A percentile compares a stretch with the other conserved stretches of the same genome.
Conservation (phyloP, 2,329 filamentous ascomycete genomes). For the Drechslera avenae region DNA sequence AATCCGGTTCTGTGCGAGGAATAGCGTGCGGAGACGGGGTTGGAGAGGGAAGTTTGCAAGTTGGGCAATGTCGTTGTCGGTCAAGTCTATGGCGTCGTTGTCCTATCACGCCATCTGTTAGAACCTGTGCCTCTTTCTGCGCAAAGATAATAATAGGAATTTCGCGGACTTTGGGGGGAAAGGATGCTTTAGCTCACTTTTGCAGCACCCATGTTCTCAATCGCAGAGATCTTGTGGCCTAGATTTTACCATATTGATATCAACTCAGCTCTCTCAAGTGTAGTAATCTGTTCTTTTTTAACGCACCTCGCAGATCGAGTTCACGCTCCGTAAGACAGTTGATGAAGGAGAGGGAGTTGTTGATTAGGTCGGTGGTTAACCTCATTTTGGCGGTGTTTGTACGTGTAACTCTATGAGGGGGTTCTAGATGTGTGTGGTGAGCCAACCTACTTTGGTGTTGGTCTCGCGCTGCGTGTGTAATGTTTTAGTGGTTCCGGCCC, state of each 20-base stretch:
- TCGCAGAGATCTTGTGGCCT: constrained; percentile 97
- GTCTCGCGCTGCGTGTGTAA: constrained; percentile 2
- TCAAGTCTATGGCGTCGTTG: constrained; percentile 96
- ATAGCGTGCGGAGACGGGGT: constrained; percentile 82
- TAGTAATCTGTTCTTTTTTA: constrained; percentile 98
- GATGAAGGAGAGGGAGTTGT: constrained; percentile 94
- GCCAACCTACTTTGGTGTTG: too few relatives aligned
- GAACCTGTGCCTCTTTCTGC: too few relatives aligned
- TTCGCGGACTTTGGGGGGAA: not conserved
- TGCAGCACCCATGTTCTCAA: constrained; percentile 96
- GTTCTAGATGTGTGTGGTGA: not conserved
- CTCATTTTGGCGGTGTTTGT: constrained; percentile 67
- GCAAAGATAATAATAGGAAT: too few relatives aligned
- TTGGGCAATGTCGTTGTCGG: constrained; percentile 92
- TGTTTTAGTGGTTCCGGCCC: constrained; percentile 5
- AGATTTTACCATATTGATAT: constrained; percentile 69
- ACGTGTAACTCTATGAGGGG: not conserved
- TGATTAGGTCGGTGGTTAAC: constrained; percentile 93
- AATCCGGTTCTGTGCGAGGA: constrained; percentile 89
- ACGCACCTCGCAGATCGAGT: constrained; percentile 98
- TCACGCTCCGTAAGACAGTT: constrained; percentile 99
- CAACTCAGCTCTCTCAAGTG: constrained; percentile 81
- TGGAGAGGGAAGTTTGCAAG: constrained; percentile 93
- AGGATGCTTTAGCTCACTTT: constrained; percentile 65
- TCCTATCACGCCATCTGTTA: constrained; percentile 60